A percentile compares a stretch with the other conserved stretches of the same genome.
These are phyloP conservation scores for Lunasporangiospora selenospora DNA, from an alignment of 192 early-diverging fungal species.

Conservation along the genomic window DNA sequence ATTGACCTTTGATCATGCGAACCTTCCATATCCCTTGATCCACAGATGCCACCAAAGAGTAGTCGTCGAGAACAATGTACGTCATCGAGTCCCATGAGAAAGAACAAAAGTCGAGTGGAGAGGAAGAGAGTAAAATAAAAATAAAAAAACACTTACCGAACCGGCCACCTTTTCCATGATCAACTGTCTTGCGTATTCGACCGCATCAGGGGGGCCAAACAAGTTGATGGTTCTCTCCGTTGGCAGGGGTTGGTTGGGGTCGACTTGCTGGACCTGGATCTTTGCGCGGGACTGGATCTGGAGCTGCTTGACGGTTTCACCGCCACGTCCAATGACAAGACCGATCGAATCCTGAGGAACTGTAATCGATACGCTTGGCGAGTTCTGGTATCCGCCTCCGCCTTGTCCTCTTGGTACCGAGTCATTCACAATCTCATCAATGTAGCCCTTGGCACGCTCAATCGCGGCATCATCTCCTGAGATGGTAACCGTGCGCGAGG, in stretches of 20 bases:
- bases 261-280: constrained; percentile 63
- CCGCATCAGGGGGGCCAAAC: constrained; percentile 51
- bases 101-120: not conserved
- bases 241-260: constrained; percentile 39
- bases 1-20: no score
- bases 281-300: constrained; percentile 68
- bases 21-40: no score
- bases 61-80: no score
- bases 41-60: no score
- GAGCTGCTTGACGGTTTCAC: constrained; percentile 64
- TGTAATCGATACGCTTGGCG: constrained; percentile 58
- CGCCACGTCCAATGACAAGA: constrained; percentile 62
- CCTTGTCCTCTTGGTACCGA: constrained; percentile 22
- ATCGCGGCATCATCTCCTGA: constrained; percentile 74
- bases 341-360: constrained; percentile 66
- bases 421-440: constrained; percentile 76
- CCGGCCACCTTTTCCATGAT: constrained; percentile 58
- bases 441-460: constrained; percentile 70
- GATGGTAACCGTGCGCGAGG: constrained; percentile 67
- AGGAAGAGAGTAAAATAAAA: not conserved
- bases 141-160: constrained; percentile 39
- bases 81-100: no score
- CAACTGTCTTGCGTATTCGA: constrained; percentile 56
- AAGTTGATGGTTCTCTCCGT: constrained; percentile 55
- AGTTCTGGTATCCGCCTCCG: constrained; percentile 47